Percentiles rank a stretch among this genome's conserved stretches.
phyloP scores from a whole-genome alignment of 2,329 filamentous ascomycete species.

The Trichoderma hamatum region DNA sequence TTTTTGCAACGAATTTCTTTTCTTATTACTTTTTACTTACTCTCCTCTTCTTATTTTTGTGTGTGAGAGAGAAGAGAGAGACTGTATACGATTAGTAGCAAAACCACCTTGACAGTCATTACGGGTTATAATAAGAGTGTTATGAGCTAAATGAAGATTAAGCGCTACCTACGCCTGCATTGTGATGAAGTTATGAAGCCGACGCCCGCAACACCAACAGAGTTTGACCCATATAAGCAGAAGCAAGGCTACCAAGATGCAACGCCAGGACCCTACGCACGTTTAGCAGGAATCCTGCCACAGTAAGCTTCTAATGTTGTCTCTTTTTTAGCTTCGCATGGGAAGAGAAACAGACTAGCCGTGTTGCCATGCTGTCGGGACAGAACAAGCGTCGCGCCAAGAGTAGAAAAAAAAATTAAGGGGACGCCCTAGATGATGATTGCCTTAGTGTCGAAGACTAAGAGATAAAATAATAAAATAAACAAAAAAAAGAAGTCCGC shows the following conservation, averaged over 20 bases:
- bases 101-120: constrained; percentile 27
- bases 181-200: background rate
- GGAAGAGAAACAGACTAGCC: constrained; percentile 10
- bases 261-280: constrained; percentile 14
- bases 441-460: background rate
- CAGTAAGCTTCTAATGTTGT: background rate
- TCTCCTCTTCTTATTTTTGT: background rate
- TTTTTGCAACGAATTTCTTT: constrained; percentile 21
- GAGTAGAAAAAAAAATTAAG: background rate
- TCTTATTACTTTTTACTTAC: background rate
- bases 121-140: constrained; percentile 22
- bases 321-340: constrained; percentile 1
- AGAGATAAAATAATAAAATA: background rate
- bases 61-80: background rate
- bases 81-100: constrained; percentile 24
- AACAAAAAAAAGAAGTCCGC: background rate
- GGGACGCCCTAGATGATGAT: background rate
- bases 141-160: background rate
- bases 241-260: background rate
- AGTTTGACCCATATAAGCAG: background rate
- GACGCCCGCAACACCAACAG: background rate
- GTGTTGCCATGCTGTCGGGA: constrained; percentile 21
- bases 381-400: constrained; percentile 2
- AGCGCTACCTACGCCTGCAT: background rate
- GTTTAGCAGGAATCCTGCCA: background rate